Conservation (phyloP, 768 basidiomycete genomes). For the Artomyces pyxidatus region DNA sequence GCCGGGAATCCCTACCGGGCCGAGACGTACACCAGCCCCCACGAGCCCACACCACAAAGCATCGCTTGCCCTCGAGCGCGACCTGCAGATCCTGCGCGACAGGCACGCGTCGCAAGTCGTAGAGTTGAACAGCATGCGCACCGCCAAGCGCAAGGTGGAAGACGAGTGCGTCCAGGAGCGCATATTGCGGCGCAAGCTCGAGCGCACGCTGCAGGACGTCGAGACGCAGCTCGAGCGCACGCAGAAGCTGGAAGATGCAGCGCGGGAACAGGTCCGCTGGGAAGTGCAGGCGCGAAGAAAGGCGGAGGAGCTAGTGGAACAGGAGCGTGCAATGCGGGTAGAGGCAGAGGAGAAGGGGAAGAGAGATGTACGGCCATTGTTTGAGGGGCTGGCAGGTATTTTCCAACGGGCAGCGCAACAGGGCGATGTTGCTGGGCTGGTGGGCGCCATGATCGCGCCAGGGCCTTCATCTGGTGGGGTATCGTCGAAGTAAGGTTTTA, state of each 20-base stretch:
- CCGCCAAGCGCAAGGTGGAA: conserved; percentile 38
- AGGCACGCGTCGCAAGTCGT: conserved; percentile 22
- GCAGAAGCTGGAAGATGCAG: conserved; percentile 2
- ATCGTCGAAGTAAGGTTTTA: no score
- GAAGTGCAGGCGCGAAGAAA: conserved; percentile 3
- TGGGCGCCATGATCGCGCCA: neutral
- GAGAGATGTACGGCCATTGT: conserved; percentile 4
- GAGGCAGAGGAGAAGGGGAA: conserved; percentile 2
- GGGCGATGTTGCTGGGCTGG: neutral
- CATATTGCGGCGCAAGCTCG: conserved; percentile 17
- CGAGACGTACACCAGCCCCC: no score
- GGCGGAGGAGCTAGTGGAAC: conserved; percentile 1
- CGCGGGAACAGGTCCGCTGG: conserved; percentile 4
- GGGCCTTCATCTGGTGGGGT: no score
- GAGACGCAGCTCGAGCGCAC: conserved; percentile 4
- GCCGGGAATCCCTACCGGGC: no score
- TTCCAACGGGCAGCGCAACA: conserved; percentile 2
- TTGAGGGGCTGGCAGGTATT: conserved; percentile 4
- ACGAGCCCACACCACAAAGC: no score
- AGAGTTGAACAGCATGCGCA: conserved; percentile 26
- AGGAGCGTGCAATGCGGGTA: conserved; percentile 8
- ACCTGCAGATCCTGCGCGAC: conserved; percentile 32
- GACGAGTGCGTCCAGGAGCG: conserved; percentile 23
- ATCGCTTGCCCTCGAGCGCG: conserved; percentile 23
- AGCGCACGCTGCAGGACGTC: conserved; percentile 10